Evolutionary conservation across 1,139 yeast genomes (phyloP), one percentile per base, ranked within the genome.

Genomic region (Pichia cactophila): DNA sequence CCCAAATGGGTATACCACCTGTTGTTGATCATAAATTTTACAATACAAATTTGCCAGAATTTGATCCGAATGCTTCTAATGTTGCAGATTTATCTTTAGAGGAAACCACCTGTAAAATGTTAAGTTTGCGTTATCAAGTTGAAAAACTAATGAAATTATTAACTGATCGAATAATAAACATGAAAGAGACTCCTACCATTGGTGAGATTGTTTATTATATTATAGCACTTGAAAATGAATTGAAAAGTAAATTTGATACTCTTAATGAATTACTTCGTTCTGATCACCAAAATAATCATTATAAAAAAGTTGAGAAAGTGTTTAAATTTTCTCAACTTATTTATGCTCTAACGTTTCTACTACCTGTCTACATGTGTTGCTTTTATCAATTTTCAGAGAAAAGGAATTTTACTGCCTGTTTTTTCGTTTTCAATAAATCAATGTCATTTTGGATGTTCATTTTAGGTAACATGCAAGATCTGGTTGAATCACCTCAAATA

Each of bases 1-100:
- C 66, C 46, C 68, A 65, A 40, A 62, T 69, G 44, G 81, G 82
- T 1, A 69, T 68, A 47, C 73, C 78, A 0, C 56, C 67, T 16
- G 53, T 66, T 28, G 65, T 71, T 9, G 59, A 63, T 50, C 61
- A 61, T 0, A 66, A 64, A 29, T 63, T 63, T 45, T 70, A 57
- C 56, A 77, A 74, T 53, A 71, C 77, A 0, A 56, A 65, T 51
- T 47, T 68, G 1, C 78, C 80, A 0, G 52, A 45, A 4, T 56
- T 59, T n/a, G 52, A 53, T 26, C 38, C 20, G 16, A 52, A 44
- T 2, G 29, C 43, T 8, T 53, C 64, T 7, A 64, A 63, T 48
- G 48, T 44, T 26, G 3, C 28, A 2, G 60, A 64, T 49, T 36
- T 52, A 12, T 54, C 44, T 11, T 35, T 64, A 11, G 69, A 65